phyloP scores from a whole-genome alignment of 1,139 yeast genomes.

The Kazachstania sp. region DNA sequence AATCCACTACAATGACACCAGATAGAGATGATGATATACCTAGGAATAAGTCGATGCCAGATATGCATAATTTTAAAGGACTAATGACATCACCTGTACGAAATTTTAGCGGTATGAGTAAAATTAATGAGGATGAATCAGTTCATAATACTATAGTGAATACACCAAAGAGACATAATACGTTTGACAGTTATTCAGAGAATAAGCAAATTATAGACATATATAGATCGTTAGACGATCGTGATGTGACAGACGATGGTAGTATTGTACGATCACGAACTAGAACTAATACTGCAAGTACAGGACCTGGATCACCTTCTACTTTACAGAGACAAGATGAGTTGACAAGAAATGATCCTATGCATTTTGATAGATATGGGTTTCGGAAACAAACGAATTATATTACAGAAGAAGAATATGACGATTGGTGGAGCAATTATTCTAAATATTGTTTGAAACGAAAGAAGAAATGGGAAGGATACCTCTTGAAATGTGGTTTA shows the following conservation, averaged over 20 bases:
- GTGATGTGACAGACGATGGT: not conserved
- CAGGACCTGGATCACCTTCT: slow-evolving; percentile 2
- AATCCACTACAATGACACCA: not conserved
- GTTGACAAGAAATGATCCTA: slow-evolving; percentile 7
- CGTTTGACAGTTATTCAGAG: not conserved
- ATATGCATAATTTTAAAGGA: slow-evolving; percentile 2
- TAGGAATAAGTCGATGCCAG: slow-evolving; percentile 2
- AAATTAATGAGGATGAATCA: not conserved
- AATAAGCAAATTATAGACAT: not conserved
- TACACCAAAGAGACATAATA: not conserved
- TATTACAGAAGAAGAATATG: slow-evolving; percentile 49
- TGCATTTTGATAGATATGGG: slow-evolving; percentile 67
- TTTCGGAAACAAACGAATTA: slow-evolving; percentile 58
- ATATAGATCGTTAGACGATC: not conserved
- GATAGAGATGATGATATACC: not conserved
- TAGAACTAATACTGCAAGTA: not conserved
- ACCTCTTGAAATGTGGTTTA: slow-evolving; percentile 66
- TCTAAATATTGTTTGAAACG: slow-evolving; percentile 54
- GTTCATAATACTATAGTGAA: not conserved
- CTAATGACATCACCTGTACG: not conserved
- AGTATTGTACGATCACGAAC: not conserved
- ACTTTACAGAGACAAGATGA: slow-evolving; percentile 7
- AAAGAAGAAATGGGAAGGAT: slow-evolving; percentile 63
- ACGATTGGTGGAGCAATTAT: slow-evolving; percentile 66
- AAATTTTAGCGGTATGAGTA: not conserved